These are phyloP conservation scores for Crithidia mellificae DNA, from an alignment of 208 protist species.

Conservation along the genomic window DNA sequence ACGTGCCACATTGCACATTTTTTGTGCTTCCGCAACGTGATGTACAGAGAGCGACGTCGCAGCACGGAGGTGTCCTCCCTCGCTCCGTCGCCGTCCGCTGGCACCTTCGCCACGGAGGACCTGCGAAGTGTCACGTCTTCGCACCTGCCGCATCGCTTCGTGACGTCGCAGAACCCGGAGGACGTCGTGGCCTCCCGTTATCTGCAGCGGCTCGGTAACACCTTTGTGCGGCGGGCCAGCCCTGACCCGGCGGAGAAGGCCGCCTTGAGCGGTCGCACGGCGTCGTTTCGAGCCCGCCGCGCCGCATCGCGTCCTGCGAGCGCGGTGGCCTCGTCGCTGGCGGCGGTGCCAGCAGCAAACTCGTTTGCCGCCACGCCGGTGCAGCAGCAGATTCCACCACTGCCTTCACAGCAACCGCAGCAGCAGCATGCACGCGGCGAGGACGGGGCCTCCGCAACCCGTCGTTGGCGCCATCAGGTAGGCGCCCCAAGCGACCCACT, in stretches of 20 bases:
- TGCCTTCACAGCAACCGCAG: not conserved
- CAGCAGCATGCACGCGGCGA: not conserved
- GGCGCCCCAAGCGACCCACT: not conserved
- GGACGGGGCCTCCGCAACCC: conserved; percentile 12
- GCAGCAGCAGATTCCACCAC: not conserved
- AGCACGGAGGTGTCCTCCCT: conserved; percentile 12
- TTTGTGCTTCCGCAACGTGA: too few relatives aligned
- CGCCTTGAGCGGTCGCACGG: not conserved
- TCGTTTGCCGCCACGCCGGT: not conserved
- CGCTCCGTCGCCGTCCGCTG: not conserved
- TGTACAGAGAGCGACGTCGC: not conserved
- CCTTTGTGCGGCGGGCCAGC: conserved; percentile 13
- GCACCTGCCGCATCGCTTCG: not conserved
- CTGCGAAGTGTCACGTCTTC: not conserved
- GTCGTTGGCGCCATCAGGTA: conserved; percentile 17
- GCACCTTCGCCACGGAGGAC: not conserved
- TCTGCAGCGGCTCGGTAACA: conserved; percentile 31
- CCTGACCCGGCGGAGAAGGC: not conserved
- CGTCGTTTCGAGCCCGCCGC: not conserved
- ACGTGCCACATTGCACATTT: too few relatives aligned
- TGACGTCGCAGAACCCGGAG: conserved; percentile 14
- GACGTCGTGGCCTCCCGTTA: conserved; percentile 27
- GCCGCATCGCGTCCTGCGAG: not conserved
- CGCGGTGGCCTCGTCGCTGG: not conserved
- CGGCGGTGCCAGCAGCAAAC: not conserved